Evolutionary conservation across 768 basidiomycete genomes (phyloP).

Genomic region (Trametes coccinea): DNA sequence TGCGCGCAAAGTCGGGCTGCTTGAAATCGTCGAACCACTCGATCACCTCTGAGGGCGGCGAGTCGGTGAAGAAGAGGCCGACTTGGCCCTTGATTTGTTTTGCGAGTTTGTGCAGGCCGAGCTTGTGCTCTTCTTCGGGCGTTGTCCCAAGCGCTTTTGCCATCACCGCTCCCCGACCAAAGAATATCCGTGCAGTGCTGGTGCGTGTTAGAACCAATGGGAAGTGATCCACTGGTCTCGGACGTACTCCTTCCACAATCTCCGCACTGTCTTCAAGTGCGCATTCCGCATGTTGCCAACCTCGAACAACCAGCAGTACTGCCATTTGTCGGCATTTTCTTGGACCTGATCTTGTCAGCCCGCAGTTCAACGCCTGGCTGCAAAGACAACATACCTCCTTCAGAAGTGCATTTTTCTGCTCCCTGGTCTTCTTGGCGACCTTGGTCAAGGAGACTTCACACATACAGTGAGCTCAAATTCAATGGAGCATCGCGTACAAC

Average conservation of each 20-base stretch:
- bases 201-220: too few relatives aligned
- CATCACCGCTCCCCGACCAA: slow-evolving; percentile 87
- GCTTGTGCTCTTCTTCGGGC: slow-evolving; percentile 80
- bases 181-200: slow-evolving; percentile 85
- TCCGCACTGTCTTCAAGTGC: slow-evolving; percentile 90
- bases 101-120: slow-evolving; percentile 78
- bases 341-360: slow-evolving; percentile 57
- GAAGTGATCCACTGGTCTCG: too few relatives aligned
- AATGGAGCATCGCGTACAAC: too few relatives aligned
- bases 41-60: slow-evolving; percentile 84
- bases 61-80: slow-evolving; percentile 90
- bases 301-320: slow-evolving; percentile 93
- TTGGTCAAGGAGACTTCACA: slow-evolving; percentile 85
- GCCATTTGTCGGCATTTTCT: slow-evolving; percentile 84
- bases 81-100: slow-evolving; percentile 94
- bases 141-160: slow-evolving; percentile 92
- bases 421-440: slow-evolving; percentile 90
- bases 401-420: slow-evolving; percentile 84
- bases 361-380: background rate
- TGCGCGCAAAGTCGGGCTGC: slow-evolving; percentile 88
- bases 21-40: slow-evolving; percentile 94
- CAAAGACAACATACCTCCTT: slow-evolving; percentile 55
- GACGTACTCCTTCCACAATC: slow-evolving; percentile 88
- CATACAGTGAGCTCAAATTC: slow-evolving; percentile 7
- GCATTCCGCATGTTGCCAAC: slow-evolving; percentile 96